phyloP scores from a whole-genome alignment of 2,329 filamentous ascomycete species.

The Colletotrichum sp. region DNA sequence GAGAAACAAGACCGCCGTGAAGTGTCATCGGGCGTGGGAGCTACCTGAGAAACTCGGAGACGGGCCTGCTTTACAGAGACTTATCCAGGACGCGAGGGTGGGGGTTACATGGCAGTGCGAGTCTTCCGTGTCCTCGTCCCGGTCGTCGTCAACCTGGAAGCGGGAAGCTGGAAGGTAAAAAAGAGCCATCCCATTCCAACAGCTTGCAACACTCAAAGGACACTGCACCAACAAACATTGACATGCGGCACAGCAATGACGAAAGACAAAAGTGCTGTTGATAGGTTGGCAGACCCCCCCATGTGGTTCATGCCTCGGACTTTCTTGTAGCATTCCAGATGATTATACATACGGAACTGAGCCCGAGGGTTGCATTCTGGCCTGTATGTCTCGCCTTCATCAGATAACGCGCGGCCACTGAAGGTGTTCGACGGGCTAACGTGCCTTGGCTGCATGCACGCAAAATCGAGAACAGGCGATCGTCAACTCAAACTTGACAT shows the following conservation, averaged over 20 bases:
- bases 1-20: neutral
- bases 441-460: neutral
- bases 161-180: neutral
- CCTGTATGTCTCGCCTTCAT: neutral
- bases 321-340: neutral
- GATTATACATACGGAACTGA: neutral
- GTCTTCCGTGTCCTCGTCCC: neutral
- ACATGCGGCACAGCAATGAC: neutral
- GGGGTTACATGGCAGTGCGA: neutral
- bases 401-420: neutral
- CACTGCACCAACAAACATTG: neutral
- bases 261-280: neutral
- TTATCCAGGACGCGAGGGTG: neutral
- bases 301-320: neutral
- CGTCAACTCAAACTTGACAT: neutral
- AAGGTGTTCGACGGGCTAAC: neutral
- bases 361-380: neutral
- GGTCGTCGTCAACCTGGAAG: neutral
- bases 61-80: neutral
- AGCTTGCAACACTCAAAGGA: neutral
- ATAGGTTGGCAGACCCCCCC: neutral
- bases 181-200: neutral
- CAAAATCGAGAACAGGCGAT: neutral
- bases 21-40: neutral
- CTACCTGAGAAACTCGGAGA: neutral